Base-by-base conservation (phyloP, 768 basidiomycete species). In the Trametes maxima region DNA sequence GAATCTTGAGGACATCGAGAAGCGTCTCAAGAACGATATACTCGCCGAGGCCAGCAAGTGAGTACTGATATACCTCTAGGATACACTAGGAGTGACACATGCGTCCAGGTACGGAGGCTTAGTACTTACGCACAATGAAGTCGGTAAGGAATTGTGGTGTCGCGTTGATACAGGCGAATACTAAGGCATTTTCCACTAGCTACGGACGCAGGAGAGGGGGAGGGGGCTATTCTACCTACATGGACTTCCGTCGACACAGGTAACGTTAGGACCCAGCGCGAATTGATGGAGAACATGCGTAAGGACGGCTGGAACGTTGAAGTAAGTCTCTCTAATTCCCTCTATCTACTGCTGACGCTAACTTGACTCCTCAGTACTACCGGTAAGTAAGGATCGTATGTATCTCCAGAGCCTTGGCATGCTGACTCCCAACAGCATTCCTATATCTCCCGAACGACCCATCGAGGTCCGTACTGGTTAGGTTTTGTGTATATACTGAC, bases 1-100 rank as follows among this genome's bases (percentile, higher is more conserved):
- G 74, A 97, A 95, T 69, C 79, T 98, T 11, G 97, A 98, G 71
- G 94, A 87, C 0, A 96, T 98, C 58, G 97, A 95, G 74, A 78
- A 79, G 48, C 84, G 96, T 50, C 75, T 98, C 65, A 97, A 94
- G 78, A 82, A 86, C 50, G 97, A 99, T 68, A 95, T 99, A 50
- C 76, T 98, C 22, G 84, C 86, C 60, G 96, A 99, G 77, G 86
- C 91, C 10, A 73, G 78, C 53, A 85, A 86, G 89, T 90, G 65
- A 58, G 75, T 58, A 16, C n/a, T n/a, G 45, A 14, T 2, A 37
- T 39, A 2, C 11, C 39, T 42, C 52, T 12, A 5, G 33, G 44
- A 52, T 7, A 28, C 46, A n/a, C 22, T 46, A 12, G 19, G 1
- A 37, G 61, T 62, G 25, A 68, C 47, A 19, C 16, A 1, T 50